phyloP scores from a whole-genome alignment of 2,329 filamentous ascomycete genomes.

The Raffaelea arxii region DNA sequence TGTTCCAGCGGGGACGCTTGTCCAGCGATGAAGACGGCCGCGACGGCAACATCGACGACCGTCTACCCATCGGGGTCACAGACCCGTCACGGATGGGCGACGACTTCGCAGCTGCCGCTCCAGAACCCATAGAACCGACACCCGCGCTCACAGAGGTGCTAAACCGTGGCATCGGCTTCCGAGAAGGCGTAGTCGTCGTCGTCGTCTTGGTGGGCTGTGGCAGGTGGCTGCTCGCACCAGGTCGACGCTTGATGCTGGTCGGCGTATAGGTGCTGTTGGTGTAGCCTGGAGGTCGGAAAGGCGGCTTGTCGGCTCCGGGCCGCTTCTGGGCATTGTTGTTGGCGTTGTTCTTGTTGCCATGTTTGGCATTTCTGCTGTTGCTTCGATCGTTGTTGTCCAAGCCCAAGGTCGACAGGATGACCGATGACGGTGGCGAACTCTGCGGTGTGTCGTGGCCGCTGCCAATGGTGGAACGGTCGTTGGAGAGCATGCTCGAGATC shows the following conservation, averaged over 20 bases:
- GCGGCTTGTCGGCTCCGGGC: constrained; percentile 32
- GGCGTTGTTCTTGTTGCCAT: background rate
- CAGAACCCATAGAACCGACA: background rate
- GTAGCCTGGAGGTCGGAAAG: constrained; percentile 2
- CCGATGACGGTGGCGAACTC: constrained; percentile 54
- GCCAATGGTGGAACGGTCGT: constrained; percentile 61
- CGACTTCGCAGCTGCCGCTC: constrained; percentile 8
- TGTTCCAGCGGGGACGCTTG: constrained; percentile 64
- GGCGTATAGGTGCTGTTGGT: constrained; percentile 25
- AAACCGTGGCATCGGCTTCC: constrained; percentile 28
- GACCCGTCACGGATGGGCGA: constrained; percentile 31
- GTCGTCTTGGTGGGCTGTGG: constrained; percentile 35
- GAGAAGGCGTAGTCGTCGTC: constrained; percentile 33
- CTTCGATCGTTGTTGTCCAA: constrained; percentile 30
- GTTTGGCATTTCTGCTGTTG: constrained; percentile 33
- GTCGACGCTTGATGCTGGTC: constrained; percentile 28
- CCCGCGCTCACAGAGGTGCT: constrained; percentile 5
- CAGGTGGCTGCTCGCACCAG: constrained; percentile 35
- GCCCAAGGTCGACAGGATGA: constrained; percentile 48
- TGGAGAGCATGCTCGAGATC: constrained; percentile 82
- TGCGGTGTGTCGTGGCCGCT: constrained; percentile 64
- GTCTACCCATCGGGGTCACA: constrained; percentile 37
- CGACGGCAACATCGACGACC: constrained; percentile 13
- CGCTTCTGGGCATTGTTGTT: constrained; percentile 28
- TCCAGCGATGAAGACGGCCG: constrained; percentile 29